phyloP scores from a whole-genome alignment of 805 yeast genomes.

The Candida tallmaniae region DNA sequence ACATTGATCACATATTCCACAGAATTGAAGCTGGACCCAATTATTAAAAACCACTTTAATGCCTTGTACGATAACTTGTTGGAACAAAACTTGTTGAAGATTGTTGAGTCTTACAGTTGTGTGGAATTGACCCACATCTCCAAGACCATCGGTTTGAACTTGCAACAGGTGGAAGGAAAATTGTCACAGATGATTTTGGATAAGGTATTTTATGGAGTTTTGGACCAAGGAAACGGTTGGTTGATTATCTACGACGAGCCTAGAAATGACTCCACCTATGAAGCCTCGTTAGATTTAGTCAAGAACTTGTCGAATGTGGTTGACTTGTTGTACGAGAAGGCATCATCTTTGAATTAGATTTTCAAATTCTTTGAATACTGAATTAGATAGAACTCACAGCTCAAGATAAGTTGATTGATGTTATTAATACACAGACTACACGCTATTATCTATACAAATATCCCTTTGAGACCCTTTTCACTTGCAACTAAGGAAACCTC shows the following conservation, averaged over 20 bases:
- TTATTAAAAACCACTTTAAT: constrained; percentile 86
- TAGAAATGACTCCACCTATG: constrained; percentile 81
- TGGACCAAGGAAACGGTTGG: constrained; percentile 99
- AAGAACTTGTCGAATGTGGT: constrained; percentile 85
- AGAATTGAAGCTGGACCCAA: constrained; percentile 80
- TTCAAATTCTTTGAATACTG: too few relatives aligned
- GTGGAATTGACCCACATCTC: constrained; percentile 93
- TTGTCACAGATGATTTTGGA: constrained; percentile 95
- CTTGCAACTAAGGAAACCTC: constrained; percentile 52
- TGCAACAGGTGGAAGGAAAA: constrained; percentile 88
- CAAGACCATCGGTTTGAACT: constrained; percentile 79
- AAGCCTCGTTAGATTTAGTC: constrained; percentile 79
- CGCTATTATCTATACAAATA: constrained; percentile 21
- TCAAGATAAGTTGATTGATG: not conserved
- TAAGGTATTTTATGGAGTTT: constrained; percentile 89
- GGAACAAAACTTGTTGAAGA: constrained; percentile 89
- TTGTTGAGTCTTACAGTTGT: constrained; percentile 92
- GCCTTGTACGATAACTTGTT: constrained; percentile 89
- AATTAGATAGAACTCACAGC: not conserved
- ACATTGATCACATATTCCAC: constrained; percentile 64
- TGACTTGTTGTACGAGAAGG: constrained; percentile 90
- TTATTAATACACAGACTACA: constrained; percentile 1
- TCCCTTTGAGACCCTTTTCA: constrained; percentile 42
- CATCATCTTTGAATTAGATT: constrained; percentile 66
- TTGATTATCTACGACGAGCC: constrained; percentile 87